Evolutionary conservation across 2,329 filamentous ascomycete genomes (phyloP), one percentile per base, ranked within the genome.

Genomic region (Zelopaecilomyces penicillatus): DNA sequence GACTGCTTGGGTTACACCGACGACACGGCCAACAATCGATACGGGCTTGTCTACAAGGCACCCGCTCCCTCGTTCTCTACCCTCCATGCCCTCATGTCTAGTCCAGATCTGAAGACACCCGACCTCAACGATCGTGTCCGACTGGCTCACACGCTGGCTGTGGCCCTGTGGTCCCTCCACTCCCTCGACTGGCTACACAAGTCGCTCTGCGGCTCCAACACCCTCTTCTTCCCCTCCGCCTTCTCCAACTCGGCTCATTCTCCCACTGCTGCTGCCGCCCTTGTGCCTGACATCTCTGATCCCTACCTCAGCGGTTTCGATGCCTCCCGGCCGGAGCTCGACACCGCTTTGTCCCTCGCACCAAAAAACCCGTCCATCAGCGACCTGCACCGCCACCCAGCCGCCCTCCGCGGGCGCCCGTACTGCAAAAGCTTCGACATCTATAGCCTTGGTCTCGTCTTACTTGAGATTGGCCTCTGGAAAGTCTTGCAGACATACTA

Each of bases 111-210:
- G 45, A 65, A 67, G 36, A 68, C 68, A 9, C 70, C 68, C 3
- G 68, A 71, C 44, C 63, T 73, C n/a, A 60, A 66, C 43, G 65
- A 67, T 44, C 62, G 68, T 11, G 61, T 73, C 37, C 55, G 51
- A 19, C 63, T 73, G 2, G 70, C 69, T 3, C 56, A 61, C 28
- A 68, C 59, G 3, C 62, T 74, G 19, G 65, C 66, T 29, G 61
- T 71, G 12, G 66, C 69, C 2, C 55, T 73, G 7, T 71, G 68
- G 64, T 70, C 69, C 11, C 65, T 75, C n/a, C 73, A 76, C 53
- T 71, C 70, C 1, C 66, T 76, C 33, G 72, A 74, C 55, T 76
- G 72, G 73, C 64, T 76, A 35, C 73, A 79, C 63, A 79, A 80
- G 55, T 75, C 72, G 33, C 63, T 80, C 10, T 72, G 74, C 42